A percentile compares a stretch with the other conserved stretches of the same genome.
Evolutionary conservation across 139 green algal species (phyloP).

Genomic region (Tetratostichococcus sp.): DNA sequence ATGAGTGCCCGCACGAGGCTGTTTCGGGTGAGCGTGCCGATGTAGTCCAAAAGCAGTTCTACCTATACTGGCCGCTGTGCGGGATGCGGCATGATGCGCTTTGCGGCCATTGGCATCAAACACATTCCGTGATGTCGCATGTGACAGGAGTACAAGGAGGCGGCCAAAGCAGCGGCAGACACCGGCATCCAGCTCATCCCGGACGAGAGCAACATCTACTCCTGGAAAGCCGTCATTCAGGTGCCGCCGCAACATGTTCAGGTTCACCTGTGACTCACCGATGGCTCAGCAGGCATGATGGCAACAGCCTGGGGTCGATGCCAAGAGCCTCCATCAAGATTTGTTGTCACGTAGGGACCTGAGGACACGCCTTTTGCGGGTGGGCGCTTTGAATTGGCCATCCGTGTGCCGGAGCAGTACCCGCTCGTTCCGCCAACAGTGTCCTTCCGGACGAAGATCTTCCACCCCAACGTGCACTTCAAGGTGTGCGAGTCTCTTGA

Average conservation of each 20-base stretch:
- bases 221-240: constrained; percentile 62
- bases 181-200: constrained; percentile 67
- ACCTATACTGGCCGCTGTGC: no score
- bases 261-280: neutral
- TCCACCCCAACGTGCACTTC: constrained; percentile 95
- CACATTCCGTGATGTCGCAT: no score
- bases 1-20: neutral
- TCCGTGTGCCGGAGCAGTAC: constrained; percentile 88
- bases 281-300: neutral
- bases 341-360: constrained; percentile 56
- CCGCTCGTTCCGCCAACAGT: constrained; percentile 64
- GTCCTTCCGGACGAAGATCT: constrained; percentile 83
- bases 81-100: no score
- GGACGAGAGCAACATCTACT: constrained; percentile 69
- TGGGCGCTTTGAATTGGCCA: constrained; percentile 73
- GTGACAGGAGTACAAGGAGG: constrained; percentile 70
- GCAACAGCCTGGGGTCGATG: no score
- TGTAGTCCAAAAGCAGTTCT: no score
- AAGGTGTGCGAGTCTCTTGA: no score
- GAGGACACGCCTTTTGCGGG: constrained; percentile 82
- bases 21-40: neutral
- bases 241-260: constrained; percentile 12
- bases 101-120: no score
- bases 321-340: neutral
- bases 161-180: constrained; percentile 21